Evolutionary conservation across 2,329 filamentous ascomycete species (phyloP).

Genomic region (Trichoderma gracile): DNA sequence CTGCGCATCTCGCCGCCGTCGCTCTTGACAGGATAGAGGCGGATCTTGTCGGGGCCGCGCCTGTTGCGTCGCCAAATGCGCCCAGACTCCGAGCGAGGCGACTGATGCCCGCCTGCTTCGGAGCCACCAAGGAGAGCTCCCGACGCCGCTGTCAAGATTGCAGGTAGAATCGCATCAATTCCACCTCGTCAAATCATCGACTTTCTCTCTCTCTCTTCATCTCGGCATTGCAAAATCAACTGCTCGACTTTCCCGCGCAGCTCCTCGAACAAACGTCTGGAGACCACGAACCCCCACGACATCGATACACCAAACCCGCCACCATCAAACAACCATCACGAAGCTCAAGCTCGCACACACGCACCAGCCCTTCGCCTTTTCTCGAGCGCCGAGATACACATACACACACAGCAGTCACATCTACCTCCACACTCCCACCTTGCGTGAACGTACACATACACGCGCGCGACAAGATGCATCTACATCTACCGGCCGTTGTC

Average conservation of each 20-base stretch:
- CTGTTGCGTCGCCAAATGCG: slow-evolving; percentile 17
- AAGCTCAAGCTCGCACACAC: no score
- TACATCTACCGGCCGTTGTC: background rate
- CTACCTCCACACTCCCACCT: background rate
- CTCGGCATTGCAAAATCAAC: no score
- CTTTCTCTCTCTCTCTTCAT: background rate
- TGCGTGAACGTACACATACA: background rate
- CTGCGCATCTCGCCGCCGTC: background rate
- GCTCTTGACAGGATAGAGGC: background rate
- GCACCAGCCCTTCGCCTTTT: no score
- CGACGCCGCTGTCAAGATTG: background rate
- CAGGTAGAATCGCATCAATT: background rate
- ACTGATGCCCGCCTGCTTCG: slow-evolving; percentile 15
- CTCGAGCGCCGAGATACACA: no score
- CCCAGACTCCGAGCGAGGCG: slow-evolving; percentile 7
- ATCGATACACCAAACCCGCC: no score
- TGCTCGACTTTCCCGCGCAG: no score
- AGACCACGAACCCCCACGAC: no score
- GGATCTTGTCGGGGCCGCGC: background rate
- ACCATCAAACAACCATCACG: no score
- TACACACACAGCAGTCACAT: no score
- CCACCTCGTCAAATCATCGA: background rate
- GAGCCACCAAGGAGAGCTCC: background rate
- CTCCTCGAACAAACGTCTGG: no score
- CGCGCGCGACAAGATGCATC: slow-evolving; percentile 1